phyloP scores from a whole-genome alignment of 179 eudicot genomes.

The Silene noctiflora region DNA sequence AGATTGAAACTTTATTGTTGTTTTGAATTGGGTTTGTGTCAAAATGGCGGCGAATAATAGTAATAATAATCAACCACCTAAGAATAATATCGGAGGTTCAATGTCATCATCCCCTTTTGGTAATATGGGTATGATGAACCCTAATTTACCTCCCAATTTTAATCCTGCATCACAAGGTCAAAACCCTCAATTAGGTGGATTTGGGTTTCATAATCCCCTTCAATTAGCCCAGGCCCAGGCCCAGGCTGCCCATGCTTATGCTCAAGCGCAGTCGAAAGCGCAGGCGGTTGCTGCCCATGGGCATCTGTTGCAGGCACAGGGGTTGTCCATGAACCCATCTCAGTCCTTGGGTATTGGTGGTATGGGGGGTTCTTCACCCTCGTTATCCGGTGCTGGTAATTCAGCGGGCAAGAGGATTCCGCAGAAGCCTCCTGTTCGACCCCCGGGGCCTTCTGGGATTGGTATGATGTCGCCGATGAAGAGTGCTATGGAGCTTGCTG shows the following conservation, averaged over 20 bases:
- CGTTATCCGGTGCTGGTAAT: constrained; percentile 44
- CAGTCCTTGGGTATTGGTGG: constrained; percentile 42
- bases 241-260: constrained; percentile 29
- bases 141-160: constrained; percentile 49
- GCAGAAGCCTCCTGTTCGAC: constrained; percentile 66
- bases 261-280: constrained; percentile 47
- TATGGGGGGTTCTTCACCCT: constrained; percentile 50
- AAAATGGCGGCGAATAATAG: constrained; percentile 31
- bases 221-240: constrained; percentile 38
- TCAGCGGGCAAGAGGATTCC: constrained; percentile 41
- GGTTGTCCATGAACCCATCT: constrained; percentile 14
- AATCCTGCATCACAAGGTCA: constrained; percentile 37
- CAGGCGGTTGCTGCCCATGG: constrained; percentile 32
- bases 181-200: constrained; percentile 45
- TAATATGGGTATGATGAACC: constrained; percentile 47
- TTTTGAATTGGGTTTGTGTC: constrained; percentile 11
- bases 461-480: constrained; percentile 57
- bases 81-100: constrained; percentile 41
- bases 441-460: constrained; percentile 47
- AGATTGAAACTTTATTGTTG: constrained; percentile 10
- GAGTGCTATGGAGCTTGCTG: constrained; percentile 55
- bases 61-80: constrained; percentile 32
- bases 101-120: constrained; percentile 57
- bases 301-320: constrained; percentile 57
- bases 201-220: constrained; percentile 50